Base-by-base conservation (phyloP, 2,329 filamentous ascomycete genomes). In the Pseudogymnoascus sp. region DNA sequence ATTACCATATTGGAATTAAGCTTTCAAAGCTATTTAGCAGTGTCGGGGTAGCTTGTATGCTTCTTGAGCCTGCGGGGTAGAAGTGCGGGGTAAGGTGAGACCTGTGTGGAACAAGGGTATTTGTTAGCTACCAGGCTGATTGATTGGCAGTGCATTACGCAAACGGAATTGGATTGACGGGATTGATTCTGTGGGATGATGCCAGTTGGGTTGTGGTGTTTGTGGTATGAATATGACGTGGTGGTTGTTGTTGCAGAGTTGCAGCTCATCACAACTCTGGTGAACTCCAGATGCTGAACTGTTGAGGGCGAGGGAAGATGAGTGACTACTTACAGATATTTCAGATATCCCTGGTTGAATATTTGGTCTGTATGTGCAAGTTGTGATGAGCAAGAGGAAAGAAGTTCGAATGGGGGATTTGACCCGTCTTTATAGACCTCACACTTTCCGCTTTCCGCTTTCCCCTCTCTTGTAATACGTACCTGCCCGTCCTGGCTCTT, bases 101-200 rank as follows among this genome's bases (percentile, higher is more conserved):
- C 45, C 45, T 52, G 26, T 52, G 41, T 52, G 45, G 45, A 52
- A 52, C 45, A 52, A 52, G 45, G 45, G 45, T 52, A 10, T 52
- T 52, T 52, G 45, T 52, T 52, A 52, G 26, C 45, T 18, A 52
- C 45, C 5, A 19, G n/a, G 45, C 45, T 30, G 23, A 30, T 52
- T 30, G 23, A 30, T 52, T 52, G 45, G 26, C 15, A 52, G 45
- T 52, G 26, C 19, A 30, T 52, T 52, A 52, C 26, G 15, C 26
- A 52, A 30, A 52, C 45, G 26, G 45, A 52, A 30, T 30, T 30
- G 45, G 15, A 19, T 52, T 19, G 26, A 30, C 26, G 30, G 45
- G 2, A 30, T 18, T 19, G 45, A 30, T 18, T 30, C n/a, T 52
- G 13, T 9, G 9, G 23, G n/a, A n/a, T n/a, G 23, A 19, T 18